Base-by-base conservation (phyloP, 2,329 filamentous ascomycete species). In the Boeremia lycopersici region DNA sequence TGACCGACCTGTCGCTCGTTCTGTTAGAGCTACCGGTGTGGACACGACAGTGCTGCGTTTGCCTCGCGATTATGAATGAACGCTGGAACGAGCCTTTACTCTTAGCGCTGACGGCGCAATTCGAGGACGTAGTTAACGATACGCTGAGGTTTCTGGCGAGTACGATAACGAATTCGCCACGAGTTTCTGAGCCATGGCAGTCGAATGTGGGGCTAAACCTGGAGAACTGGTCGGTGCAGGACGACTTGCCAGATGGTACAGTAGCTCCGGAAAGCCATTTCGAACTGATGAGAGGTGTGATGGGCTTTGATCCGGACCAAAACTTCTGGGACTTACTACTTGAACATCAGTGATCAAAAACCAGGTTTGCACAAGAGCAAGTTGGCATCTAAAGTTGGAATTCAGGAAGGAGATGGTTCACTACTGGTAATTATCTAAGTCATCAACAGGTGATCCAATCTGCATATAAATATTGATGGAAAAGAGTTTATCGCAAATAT, bases 41-140 rank as follows among this genome's bases (percentile, higher is more conserved):
- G 48, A 52, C 25, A 2, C 33, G 48, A 23, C 34, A 45, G 33
- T 52, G 48, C 15, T 52, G 40, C 28, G 28, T 52, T 26, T 52
- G 48, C 13, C 34, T 52, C 6, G 48, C 48, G 3, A 52, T 52
- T 12, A 52, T 52, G 40, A 45, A 52, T 15, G 48, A 52, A 15
- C 48, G 48, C 12, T 52, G 48, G 48, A 3, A 45, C 8, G 40
- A 52, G 12, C 30, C 34, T 38, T 26, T 46, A 13, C 28, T 52
- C 15, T 45, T 40, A 13, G 40, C 36, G 28, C 26, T 52, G 25
- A 30, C 12, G 12, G 30, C 40, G 9, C 48, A 52, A 8, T 39
- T 52, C 17, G 48, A 52, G 25, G 9, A 6, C 17, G 13, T 45
- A 13, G 40, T 38, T 2, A 38, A 52, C 19, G 48, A 52, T 44